Evolutionary conservation across 257 asterid species (phyloP).

Genomic region (Penstemon davidsonii): DNA sequence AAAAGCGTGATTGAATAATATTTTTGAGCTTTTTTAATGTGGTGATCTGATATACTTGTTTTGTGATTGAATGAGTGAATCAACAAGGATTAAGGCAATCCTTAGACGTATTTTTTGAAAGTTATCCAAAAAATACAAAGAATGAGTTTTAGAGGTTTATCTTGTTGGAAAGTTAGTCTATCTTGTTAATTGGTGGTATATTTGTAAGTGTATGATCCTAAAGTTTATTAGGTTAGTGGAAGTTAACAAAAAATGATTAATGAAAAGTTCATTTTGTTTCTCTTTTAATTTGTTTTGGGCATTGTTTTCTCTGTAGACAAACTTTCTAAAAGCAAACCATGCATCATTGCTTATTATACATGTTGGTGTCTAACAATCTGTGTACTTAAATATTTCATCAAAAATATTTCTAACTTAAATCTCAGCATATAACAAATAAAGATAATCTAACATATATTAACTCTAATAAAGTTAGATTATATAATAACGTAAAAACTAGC

Average conservation of each 20-base stretch:
- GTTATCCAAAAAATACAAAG: not conserved
- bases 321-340: constrained; percentile 23
- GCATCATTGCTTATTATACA: not conserved
- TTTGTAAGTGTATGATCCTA: constrained; percentile 1
- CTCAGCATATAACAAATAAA: too few relatives aligned
- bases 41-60: too few relatives aligned
- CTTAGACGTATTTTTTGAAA: not conserved
- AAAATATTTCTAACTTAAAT: too few relatives aligned
- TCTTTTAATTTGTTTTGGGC: constrained; percentile 14
- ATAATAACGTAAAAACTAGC: too few relatives aligned
- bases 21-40: not conserved
- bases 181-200: constrained; percentile 26
- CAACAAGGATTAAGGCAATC: not conserved
- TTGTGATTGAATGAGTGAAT: not conserved
- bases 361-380: too few relatives aligned
- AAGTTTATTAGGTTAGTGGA: constrained; percentile 37
- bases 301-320: not conserved
- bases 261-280: constrained; percentile 12
- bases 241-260: constrained; percentile 29
- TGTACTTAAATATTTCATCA: too few relatives aligned
- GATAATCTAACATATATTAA: too few relatives aligned
- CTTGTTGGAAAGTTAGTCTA: constrained; percentile 24
- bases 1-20: not conserved
- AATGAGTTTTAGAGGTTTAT: not conserved
- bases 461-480: too few relatives aligned